These are phyloP conservation scores for Alternaria sp. DNA, from an alignment of 2,329 filamentous ascomycete species.

Conservation along the genomic window DNA sequence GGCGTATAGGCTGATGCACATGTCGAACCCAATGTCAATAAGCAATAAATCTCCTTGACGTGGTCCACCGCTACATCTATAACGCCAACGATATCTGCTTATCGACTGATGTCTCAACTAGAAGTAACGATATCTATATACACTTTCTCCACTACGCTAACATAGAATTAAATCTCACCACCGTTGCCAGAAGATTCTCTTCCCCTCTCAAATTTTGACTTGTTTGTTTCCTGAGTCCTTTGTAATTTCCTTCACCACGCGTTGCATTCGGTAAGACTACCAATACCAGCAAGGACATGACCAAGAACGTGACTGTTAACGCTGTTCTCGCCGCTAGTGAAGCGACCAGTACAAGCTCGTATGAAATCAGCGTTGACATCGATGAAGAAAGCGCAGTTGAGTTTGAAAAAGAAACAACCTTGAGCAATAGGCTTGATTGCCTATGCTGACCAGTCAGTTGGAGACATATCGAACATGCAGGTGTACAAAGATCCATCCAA, in stretches of 20 bases:
- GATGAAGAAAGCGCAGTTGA: not conserved
- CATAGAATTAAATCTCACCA: not conserved
- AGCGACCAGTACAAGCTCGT: not conserved
- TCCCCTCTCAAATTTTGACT: not conserved
- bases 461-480: not conserved
- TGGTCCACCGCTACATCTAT: not conserved
- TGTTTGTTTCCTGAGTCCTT: not conserved
- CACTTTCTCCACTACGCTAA: not conserved
- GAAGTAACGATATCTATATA: not conserved
- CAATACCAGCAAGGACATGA: not conserved
- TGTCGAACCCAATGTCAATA: not conserved
- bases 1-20: not conserved
- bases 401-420: not conserved
- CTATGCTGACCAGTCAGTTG: not conserved
- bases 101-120: not conserved
- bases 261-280: not conserved
- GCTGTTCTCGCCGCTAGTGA: not conserved
- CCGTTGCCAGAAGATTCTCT: not conserved
- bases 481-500: not conserved
- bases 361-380: not conserved
- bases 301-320: not conserved
- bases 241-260: not conserved
- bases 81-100: not conserved
- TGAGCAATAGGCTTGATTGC: not conserved
- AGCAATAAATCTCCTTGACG: not conserved